Conservation (phyloP, 2,329 filamentous ascomycete species). For the Neoarthrinium moseri region DNA sequence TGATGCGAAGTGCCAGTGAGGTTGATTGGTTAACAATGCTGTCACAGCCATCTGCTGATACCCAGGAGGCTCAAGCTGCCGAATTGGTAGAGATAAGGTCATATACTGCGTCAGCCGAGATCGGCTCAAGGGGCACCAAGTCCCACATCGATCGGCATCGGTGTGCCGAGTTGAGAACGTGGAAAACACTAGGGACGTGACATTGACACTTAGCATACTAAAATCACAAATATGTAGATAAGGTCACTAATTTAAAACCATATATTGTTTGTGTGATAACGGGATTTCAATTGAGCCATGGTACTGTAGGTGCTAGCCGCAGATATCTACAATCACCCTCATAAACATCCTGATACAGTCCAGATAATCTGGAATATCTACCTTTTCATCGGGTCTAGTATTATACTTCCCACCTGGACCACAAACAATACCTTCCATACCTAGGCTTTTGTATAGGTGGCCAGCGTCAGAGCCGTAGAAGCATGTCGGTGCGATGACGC, state of each 20-base stretch:
- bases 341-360: slow-evolving; percentile 25
- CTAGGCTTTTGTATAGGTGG: slow-evolving; percentile 22
- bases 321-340: slow-evolving; percentile 23
- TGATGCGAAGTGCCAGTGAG: not conserved
- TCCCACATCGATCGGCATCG: not conserved
- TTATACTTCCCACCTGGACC: slow-evolving; percentile 25
- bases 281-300: no score
- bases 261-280: no score
- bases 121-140: not conserved
- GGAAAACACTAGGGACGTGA: no score
- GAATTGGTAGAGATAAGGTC: not conserved
- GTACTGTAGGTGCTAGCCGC: no score
- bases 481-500: slow-evolving; percentile 21
- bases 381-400: slow-evolving; percentile 23
- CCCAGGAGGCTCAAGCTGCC: no score
- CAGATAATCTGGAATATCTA: slow-evolving; percentile 24
- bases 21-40: slow-evolving; percentile 11
- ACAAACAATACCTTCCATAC: slow-evolving; percentile 25
- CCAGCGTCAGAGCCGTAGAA: slow-evolving; percentile 25
- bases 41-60: slow-evolving; percentile 31
- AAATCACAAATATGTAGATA: no score
- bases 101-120: not conserved
- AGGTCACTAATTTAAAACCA: no score
- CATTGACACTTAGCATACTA: no score
- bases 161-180: not conserved